Evolutionary conservation across 2,329 filamentous ascomycete species (phyloP).

Genomic region (Aureobasidium zeae): DNA sequence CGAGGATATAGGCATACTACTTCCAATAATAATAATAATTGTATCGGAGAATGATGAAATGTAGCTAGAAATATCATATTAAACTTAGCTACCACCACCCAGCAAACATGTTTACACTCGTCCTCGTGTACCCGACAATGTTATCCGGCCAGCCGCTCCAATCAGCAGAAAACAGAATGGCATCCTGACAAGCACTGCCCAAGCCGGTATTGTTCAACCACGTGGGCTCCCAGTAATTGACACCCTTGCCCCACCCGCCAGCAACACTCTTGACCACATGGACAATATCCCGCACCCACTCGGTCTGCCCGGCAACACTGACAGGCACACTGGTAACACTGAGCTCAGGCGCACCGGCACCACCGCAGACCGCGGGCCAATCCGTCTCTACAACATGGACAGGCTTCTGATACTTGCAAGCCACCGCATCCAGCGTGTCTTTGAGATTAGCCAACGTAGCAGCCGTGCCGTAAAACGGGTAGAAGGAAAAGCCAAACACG

Average conservation of each 20-base stretch:
- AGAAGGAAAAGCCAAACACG: slow-evolving; percentile 24
- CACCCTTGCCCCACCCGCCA: slow-evolving; percentile 23
- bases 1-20: no score
- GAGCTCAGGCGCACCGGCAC: slow-evolving; percentile 17
- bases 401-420: slow-evolving; percentile 26
- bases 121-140: slow-evolving; percentile 23
- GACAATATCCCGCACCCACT: slow-evolving; percentile 24
- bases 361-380: slow-evolving; percentile 25
- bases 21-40: no score
- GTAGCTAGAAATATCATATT: no score
- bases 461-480: slow-evolving; percentile 27
- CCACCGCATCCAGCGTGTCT: slow-evolving; percentile 22
- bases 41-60: no score
- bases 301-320: slow-evolving; percentile 23
- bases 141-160: slow-evolving; percentile 24
- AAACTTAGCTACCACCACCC: no score
- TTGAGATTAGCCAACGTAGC: slow-evolving; percentile 26
- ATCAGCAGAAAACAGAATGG: slow-evolving; percentile 25
- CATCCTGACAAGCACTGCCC: slow-evolving; percentile 24
- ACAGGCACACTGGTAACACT: slow-evolving; percentile 24
- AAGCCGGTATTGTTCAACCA: slow-evolving; percentile 25
- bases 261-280: slow-evolving; percentile 17
- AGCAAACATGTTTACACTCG: slow-evolving; percentile 25
- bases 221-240: slow-evolving; percentile 28
- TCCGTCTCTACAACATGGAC: slow-evolving; percentile 26